These are phyloP conservation scores for Sequoiadendron giganteum DNA, from an alignment of 75 land plant species.

Conservation along the genomic window DNA sequence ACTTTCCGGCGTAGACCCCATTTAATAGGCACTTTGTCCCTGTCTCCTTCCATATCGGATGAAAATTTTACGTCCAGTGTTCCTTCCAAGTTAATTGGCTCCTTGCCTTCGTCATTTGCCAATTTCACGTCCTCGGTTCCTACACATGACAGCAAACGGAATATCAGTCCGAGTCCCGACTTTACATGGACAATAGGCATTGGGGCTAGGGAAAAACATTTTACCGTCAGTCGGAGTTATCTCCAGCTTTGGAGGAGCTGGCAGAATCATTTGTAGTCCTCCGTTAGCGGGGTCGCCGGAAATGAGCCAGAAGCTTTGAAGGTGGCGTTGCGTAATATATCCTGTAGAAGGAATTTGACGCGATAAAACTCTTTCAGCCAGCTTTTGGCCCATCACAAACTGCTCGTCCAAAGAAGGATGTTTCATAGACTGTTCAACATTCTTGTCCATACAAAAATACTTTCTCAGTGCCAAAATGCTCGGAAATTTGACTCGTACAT, in stretches of 20 bases:
- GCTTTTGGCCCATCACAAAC: constrained; percentile 39
- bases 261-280: not conserved
- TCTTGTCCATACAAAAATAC: constrained; percentile 25
- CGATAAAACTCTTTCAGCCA: constrained; percentile 36
- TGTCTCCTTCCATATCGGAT: constrained; percentile 11
- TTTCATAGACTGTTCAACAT: not conserved
- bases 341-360: constrained; percentile 25
- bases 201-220: not conserved
- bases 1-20: constrained; percentile 61
- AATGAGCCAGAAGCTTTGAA: constrained; percentile 56
- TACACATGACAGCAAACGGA: not conserved
- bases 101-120: not conserved
- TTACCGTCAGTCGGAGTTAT: constrained; percentile 6
- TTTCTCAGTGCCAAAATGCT: constrained; percentile 38
- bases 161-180: not conserved
- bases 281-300: not conserved
- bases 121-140: not conserved
- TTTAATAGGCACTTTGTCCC: constrained; percentile 13
- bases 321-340: constrained; percentile 18
- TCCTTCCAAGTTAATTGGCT: not conserved
- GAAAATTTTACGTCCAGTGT: not conserved
- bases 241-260: not conserved
- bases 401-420: constrained; percentile 61
- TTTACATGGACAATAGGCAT: not conserved
- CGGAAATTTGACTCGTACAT: constrained; percentile 47